Evolutionary conservation across 2,329 filamentous ascomycete species (phyloP), one percentile per base, ranked within the genome.

Genomic region (Penicillium sp.): DNA sequence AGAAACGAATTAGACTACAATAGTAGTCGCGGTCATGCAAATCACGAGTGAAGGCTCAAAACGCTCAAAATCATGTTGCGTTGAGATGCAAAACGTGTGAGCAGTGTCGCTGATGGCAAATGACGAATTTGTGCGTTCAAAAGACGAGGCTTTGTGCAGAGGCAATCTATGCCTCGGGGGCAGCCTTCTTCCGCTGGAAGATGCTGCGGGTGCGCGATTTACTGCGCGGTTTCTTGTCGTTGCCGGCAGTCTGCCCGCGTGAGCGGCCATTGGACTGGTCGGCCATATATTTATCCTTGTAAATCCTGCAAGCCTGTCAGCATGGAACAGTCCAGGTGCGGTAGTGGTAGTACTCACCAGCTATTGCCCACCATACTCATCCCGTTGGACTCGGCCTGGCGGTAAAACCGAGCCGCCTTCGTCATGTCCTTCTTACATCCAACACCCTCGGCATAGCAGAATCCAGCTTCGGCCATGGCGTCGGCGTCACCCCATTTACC

Each of bases 341-440:
- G 42, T 14, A 48, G 41, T 6, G 17, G n/a, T 5, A 8, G 5
- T 25, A 76, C 85, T 60, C 73, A 95, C 90, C 92, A 98, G 72
- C 88, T 95, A 62, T 96, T 96, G 38, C 92, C 92, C 39, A 95
- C 84, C 88, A 96, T 96, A 65, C 80, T 94, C 73, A 95, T 89
- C 5, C 92, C 92, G 66, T 92, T 92, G 15, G 83, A 80, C 62
- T 95, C 92, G 4, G 92, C 92, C 70, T 82, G 75, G 14, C 92
- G 82, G 62, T 96, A 96, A 56, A 92, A 87, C 44, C 79, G 84
- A 42, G 92, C 90, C 33, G 86, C 90, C 68, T 89, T 95, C 71
- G 88, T 95, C 59, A 95, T 71, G 59, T 96, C 85, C 67, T 96
- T 98, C 72, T 92, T 95, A 62, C 85, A 93, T 3, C 92, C 92